Evolutionary conservation across 176 grass and related monocot species (phyloP).

Genomic region (Eragrostis curvula): DNA sequence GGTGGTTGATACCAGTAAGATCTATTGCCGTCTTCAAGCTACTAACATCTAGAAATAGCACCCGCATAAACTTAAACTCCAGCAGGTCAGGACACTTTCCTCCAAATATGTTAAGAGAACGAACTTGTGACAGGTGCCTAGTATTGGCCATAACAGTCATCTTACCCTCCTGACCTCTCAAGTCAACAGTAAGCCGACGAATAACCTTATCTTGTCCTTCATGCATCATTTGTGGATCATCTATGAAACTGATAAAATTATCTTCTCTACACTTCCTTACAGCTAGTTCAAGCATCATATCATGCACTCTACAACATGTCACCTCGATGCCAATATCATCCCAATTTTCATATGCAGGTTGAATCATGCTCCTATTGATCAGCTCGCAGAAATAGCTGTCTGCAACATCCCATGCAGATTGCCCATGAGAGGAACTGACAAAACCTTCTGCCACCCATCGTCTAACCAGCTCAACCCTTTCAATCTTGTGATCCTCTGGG

Average conservation of each 20-base stretch:
- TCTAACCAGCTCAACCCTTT: slow-evolving; percentile 4
- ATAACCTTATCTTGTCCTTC: neutral
- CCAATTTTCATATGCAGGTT: neutral
- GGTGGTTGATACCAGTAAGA: neutral
- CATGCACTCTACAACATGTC: slow-evolving; percentile 3
- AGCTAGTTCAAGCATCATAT: slow-evolving; percentile 37
- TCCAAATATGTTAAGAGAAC: neutral
- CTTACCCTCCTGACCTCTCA: neutral
- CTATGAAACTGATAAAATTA: slow-evolving; percentile 27
- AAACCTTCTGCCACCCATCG: slow-evolving; percentile 53
- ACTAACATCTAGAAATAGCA: neutral
- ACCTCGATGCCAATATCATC: neutral
- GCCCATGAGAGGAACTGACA: neutral
- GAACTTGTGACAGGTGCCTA: neutral
- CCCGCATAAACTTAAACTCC: neutral
- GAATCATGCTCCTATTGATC: slow-evolving; percentile 40
- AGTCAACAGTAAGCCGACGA: neutral
- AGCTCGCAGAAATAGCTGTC: slow-evolving; percentile 35
- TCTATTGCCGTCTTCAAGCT: neutral
- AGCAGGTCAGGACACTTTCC: neutral
- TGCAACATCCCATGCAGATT: slow-evolving; percentile 14
- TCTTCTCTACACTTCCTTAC: slow-evolving; percentile 23
- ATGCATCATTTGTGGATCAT: neutral
- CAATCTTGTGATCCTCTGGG: slow-evolving; percentile 16
- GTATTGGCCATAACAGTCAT: neutral